These are phyloP conservation scores for Rhodotorula taiwanensis DNA, from an alignment of 768 basidiomycete genomes.

Conservation along the genomic window DNA sequence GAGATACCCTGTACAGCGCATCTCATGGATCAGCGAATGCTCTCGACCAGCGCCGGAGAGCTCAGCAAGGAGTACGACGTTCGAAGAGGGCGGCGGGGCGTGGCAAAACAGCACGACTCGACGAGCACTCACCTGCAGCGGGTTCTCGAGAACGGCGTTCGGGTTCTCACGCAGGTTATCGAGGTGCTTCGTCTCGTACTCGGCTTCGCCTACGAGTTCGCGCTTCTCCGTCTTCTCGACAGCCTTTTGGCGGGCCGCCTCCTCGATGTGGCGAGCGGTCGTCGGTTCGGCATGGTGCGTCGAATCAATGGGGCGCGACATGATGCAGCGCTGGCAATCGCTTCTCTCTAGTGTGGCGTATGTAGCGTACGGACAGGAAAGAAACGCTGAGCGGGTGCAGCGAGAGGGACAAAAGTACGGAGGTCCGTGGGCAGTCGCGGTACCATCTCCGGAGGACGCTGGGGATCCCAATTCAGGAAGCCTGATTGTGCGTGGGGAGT, in stretches of 20 bases:
- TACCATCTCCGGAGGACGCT: too few relatives aligned
- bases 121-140: conserved; percentile 45
- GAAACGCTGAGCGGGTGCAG: not conserved
- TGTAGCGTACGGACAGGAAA: not conserved
- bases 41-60: not conserved
- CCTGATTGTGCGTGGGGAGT: too few relatives aligned
- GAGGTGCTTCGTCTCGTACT: not conserved
- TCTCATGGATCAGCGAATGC: not conserved
- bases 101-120: not conserved
- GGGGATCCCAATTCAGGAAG: too few relatives aligned
- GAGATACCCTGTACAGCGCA: conserved; percentile 2
- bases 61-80: not conserved
- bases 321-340: too few relatives aligned
- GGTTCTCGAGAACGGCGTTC: conserved; percentile 50
- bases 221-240: conserved; percentile 19
- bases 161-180: not conserved
- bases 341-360: too few relatives aligned
- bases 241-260: conserved; percentile 16
- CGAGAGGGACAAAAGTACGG: not conserved
- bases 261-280: conserved; percentile 4
- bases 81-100: too few relatives aligned
- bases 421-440: too few relatives aligned
- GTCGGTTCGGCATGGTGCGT: conserved; percentile 6
- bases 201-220: conserved; percentile 15
- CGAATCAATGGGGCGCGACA: conserved; percentile 5